These are phyloP conservation scores for Xylaria sp. DNA, from an alignment of 2,329 filamentous ascomycete species.

Conservation along the genomic window DNA sequence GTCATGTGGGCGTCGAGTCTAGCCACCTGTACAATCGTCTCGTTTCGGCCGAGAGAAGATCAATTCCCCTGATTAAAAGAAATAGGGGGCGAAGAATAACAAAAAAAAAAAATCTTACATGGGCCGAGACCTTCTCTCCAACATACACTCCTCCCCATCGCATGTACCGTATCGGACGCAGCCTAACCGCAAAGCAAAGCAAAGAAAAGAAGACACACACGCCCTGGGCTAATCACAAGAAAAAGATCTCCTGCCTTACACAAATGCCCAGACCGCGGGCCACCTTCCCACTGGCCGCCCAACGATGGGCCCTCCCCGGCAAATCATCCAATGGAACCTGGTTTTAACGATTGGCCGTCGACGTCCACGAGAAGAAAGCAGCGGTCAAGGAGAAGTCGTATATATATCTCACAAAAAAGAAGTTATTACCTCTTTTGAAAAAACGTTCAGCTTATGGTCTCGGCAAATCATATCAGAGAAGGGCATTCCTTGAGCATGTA, in stretches of 20 bases:
- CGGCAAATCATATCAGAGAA: slow-evolving; percentile 4
- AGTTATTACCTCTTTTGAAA: background rate
- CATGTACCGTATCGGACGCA: slow-evolving; percentile 1
- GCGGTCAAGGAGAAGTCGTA: background rate
- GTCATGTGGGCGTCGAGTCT: background rate
- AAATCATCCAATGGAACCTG: no score
- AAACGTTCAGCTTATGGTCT: background rate
- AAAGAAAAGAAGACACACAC: background rate
- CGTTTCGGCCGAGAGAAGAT: slow-evolving; percentile 5
- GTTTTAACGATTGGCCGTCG: no score
- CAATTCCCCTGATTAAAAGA: background rate
- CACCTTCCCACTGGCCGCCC: no score
- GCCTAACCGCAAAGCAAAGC: slow-evolving; percentile 6
- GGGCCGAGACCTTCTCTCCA: slow-evolving; percentile 12
- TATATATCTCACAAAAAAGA: background rate
- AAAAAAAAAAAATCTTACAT: background rate
- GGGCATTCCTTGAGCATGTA: background rate
- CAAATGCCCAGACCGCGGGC: no score
- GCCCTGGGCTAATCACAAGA: no score
- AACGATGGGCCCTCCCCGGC: no score
- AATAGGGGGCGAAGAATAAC: background rate
- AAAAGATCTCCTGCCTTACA: no score
- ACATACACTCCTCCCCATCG: slow-evolving; percentile 4
- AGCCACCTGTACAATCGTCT: background rate
- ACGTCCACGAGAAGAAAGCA: background rate